Conservation (phyloP, 768 basidiomycete species). For the Pleurotus sapidus region DNA sequence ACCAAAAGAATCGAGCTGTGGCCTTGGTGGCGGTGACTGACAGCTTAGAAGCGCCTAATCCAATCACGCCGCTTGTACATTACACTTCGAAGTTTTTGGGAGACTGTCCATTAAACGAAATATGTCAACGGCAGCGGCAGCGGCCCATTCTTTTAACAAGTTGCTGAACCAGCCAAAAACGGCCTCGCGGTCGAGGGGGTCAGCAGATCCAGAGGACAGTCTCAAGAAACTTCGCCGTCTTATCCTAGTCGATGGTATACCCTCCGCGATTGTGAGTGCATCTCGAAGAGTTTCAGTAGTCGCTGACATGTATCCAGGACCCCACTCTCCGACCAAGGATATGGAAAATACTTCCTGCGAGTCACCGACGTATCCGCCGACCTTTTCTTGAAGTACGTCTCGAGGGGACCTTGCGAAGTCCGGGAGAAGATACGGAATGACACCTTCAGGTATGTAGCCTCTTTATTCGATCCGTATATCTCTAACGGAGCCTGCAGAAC, state of each 20-base stretch:
- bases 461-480: not conserved
- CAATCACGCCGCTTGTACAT: too few species aligned
- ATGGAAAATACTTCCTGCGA: slow-evolving; percentile 93
- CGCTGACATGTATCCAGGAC: slow-evolving; percentile 47
- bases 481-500: slow-evolving; percentile 48
- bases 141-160: slow-evolving; percentile 79
- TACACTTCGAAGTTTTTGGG: too few species aligned
- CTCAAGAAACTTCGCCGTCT: slow-evolving; percentile 83
- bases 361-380: slow-evolving; percentile 78
- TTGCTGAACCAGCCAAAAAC: slow-evolving; percentile 69
- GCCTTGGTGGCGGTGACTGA: slow-evolving; percentile 1
- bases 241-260: slow-evolving; percentile 90
- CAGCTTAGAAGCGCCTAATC: not conserved
- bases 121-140: slow-evolving; percentile 25
- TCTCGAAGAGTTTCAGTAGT: too few species aligned
- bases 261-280: slow-evolving; percentile 63
- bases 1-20: slow-evolving; percentile 7
- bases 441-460: slow-evolving; percentile 72
- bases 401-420: slow-evolving; percentile 82
- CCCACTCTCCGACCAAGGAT: slow-evolving; percentile 82
- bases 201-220: slow-evolving; percentile 67
- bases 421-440: slow-evolving; percentile 94
- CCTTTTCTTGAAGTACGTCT: slow-evolving; percentile 73
- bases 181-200: slow-evolving; percentile 60
- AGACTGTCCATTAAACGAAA: too few species aligned